Conservation (phyloP, 208 protist species). For the Tritrichomonas musculus region DNA sequence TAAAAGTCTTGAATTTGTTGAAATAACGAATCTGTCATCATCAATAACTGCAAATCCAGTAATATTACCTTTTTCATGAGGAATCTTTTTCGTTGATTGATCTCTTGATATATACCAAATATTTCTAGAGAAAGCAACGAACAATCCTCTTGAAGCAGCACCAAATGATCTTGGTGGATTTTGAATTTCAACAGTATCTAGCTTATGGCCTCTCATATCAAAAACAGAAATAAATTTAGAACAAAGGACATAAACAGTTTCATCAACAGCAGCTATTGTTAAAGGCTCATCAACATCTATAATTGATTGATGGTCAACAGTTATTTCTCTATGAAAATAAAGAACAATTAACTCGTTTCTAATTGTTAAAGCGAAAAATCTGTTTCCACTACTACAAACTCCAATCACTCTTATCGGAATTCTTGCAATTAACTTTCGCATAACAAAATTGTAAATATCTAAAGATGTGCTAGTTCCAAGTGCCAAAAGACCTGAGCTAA, state of each 20-base stretch:
- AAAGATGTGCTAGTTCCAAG: not conserved
- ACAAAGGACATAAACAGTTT: not conserved
- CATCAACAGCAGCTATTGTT: not conserved
- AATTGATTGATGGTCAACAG: constrained; percentile 1
- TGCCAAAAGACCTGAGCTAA: not conserved
- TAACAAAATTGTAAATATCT: not conserved
- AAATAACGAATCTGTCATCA: not conserved
- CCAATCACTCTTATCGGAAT: not conserved
- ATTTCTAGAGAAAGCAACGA: not conserved
- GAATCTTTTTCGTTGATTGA: not conserved
- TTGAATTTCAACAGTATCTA: not conserved
- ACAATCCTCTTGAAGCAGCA: not conserved
- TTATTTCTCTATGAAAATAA: not conserved
- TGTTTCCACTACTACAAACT: not conserved
- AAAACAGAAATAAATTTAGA: not conserved
- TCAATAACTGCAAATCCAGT: not conserved
- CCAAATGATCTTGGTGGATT: not conserved
- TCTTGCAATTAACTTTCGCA: not conserved
- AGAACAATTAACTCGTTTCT: not conserved
- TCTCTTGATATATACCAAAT: not conserved
- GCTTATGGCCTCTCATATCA: not conserved
- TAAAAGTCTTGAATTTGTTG: not conserved
- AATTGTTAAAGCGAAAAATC: not conserved
- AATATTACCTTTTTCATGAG: not conserved
- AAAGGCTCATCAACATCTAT: not conserved